Base-by-base conservation (phyloP, 2,329 filamentous ascomycete species). In the Aspergillus sclerotialis region DNA sequence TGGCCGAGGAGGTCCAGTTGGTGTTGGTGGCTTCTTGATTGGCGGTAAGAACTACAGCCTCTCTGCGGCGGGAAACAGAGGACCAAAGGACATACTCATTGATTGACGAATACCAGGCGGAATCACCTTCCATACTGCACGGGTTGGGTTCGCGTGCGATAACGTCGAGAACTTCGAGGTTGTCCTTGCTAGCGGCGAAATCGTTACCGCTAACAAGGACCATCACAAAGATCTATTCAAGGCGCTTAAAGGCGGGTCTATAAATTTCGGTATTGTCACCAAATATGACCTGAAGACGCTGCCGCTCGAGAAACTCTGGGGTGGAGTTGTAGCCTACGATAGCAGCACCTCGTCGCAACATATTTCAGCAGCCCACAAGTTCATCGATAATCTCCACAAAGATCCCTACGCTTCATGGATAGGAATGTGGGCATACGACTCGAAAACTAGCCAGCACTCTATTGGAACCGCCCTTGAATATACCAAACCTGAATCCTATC, bases 241-340 rank as follows among this genome's bases (percentile, higher is more conserved):
- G 42, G 72, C 69, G 0, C 62, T 78, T 4, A 69, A 70, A 36
- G 76, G 75, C 7, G 75, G 76, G 11, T 68, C 69, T n/a, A 73
- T 68, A 52, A 76, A 74, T 48, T 76, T 70, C 40, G 74, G 72
- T 28, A 44, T 56, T n/a, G 49, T 54, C 18, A 54, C 50, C 11
- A 41, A 41, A 9, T 49, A 48, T 18, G 48, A 55, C 21, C n/a
- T 53, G 11, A 37, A 35, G 7, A 38, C 47, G 4, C 40, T 52
- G 9, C 31, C 38, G 3, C 30, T 31, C 7, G 39, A 39, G 10
- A 19, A 33, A 5, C 28, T 56, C 23, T 54, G 50, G 50, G 51
- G 52, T 7, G 53, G 52, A 2, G n/a, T 40, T 4, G 36, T 50
- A 12, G 25, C 29, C 5, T 38, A 46, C 9, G 33, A 36, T 26